These are phyloP conservation scores for Prinsepia uniflora DNA, from an alignment of 306 rosid genomes.

Conservation along the genomic window DNA sequence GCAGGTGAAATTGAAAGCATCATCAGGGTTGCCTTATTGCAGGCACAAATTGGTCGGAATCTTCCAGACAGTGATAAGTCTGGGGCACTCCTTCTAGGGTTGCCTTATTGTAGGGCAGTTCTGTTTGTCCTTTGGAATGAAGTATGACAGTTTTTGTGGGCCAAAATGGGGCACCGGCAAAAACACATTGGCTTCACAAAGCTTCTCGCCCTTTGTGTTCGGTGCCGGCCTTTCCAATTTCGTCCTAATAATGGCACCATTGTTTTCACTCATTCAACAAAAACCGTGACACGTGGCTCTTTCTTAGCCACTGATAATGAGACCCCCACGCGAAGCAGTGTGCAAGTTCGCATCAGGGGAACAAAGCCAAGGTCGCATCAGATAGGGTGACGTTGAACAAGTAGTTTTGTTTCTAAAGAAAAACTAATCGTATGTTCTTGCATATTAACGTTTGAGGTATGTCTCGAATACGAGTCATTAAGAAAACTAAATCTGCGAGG, in stretches of 20 bases:
- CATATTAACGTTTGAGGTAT: too few relatives aligned
- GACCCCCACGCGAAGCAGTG: slow-evolving; percentile 21
- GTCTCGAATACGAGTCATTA: too few relatives aligned
- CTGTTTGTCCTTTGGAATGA: slow-evolving; percentile 9
- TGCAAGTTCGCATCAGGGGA: slow-evolving; percentile 25
- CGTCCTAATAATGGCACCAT: background rate
- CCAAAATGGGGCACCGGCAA: slow-evolving; percentile 26
- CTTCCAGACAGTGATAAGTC: background rate
- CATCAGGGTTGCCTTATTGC: too few relatives aligned
- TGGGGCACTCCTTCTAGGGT: background rate
- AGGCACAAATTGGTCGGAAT: background rate
- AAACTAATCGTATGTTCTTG: too few relatives aligned
- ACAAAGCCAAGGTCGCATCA: slow-evolving; percentile 18
- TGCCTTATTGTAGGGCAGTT: background rate
- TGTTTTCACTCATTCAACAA: background rate
- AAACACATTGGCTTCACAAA: slow-evolving; percentile 31
- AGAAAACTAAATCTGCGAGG: too few relatives aligned
- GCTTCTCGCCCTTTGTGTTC: background rate
- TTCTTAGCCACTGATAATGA: slow-evolving; percentile 22
- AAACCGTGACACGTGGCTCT: slow-evolving; percentile 26
- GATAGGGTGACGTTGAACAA: background rate
- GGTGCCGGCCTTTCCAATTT: background rate
- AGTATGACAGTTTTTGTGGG: slow-evolving; percentile 4
- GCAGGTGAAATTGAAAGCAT: background rate
- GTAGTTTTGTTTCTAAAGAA: background rate